Evolutionary conservation across 352 stramenopile genomes (phyloP), one percentile per base, ranked within the genome.

Genomic region (Globisporangium apiculatum): DNA sequence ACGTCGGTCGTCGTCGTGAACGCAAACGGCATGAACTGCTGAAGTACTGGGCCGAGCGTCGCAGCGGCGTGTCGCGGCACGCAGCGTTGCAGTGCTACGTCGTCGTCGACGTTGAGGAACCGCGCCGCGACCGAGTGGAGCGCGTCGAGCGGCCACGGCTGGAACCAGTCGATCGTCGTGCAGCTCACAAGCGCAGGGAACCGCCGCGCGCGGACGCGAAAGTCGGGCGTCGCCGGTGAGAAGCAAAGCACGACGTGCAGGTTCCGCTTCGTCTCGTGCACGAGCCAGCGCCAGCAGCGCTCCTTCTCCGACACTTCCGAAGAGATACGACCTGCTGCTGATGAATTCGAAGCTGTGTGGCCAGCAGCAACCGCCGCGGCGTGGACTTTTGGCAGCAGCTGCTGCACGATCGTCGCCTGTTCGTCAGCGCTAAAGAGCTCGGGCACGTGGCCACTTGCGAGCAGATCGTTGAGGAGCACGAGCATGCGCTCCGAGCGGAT

Each of bases 401-500:
- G 79, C 66, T 97, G 93, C 38, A 94, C 78, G 50, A 98, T 85
- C 36, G 69, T 84, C 37, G 95, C 77, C 38, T 97, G 87, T 53
- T 98, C 95, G 49, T 98, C 95, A 38, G 64, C 42, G 7, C 72
- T 91, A 62, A 97, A 98, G 2, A 98, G 74, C 60, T 98, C 94
- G 0, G 91, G 87, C 40, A 98, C 90, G 56, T 93, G 92, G 35
- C 93, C 94, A 17, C 76, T 96, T 1, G 89, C 95, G 2, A 98
- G 67, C 37, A 98, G 61, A 59, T 98, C 94, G 60, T 98, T 98
- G 47, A 98, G 75, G 52, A 91, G 87, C 37, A 98, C 91, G 7
- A 98, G 86, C 81, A 98, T 98, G 8, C 90, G 73, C 51, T 98
- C 94, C 55, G 98, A 96, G 56, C 95, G 96, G 60, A 98, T 97